Percentiles rank a stretch among this genome's conserved stretches.
These are phyloP conservation scores for Blastobotrys proliferans DNA, from an alignment of 1,139 yeast genomes.

Conservation along the genomic window DNA sequence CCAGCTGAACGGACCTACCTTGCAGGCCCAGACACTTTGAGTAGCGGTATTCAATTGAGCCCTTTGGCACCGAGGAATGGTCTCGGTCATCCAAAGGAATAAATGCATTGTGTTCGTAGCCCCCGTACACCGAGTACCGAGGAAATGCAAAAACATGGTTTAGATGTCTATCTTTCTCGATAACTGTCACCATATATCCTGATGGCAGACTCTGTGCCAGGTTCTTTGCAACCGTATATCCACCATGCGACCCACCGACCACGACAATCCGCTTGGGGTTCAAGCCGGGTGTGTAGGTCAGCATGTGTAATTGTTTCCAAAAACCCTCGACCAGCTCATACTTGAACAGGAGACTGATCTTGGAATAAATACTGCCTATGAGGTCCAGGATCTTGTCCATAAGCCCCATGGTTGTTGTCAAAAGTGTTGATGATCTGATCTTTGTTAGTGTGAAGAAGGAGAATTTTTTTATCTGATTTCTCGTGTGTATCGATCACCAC, in stretches of 20 bases:
- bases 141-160: slow-evolving; percentile 22
- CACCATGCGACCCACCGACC: slow-evolving; percentile 22
- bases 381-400: too few species aligned
- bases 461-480: too few species aligned
- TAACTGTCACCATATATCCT: slow-evolving; percentile 16
- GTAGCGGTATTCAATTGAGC: slow-evolving; percentile 7
- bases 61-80: slow-evolving; percentile 12
- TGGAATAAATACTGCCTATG: too few species aligned
- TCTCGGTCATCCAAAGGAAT: slow-evolving; percentile 16
- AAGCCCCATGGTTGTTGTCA: too few species aligned
- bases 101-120: slow-evolving; percentile 19
- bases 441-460: too few species aligned
- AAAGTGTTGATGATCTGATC: too few species aligned
- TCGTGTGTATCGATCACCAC: too few species aligned
- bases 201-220: slow-evolving; percentile 17
- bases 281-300: slow-evolving; percentile 16
- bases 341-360: too few species aligned
- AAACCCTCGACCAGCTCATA: slow-evolving; percentile 4
- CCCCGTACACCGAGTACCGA: slow-evolving; percentile 19
- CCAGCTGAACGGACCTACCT: slow-evolving; percentile 4
- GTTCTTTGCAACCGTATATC: slow-evolving; percentile 17
- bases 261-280: slow-evolving; percentile 18
- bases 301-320: slow-evolving; percentile 7
- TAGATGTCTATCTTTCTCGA: slow-evolving; percentile 17
- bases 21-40: slow-evolving; percentile 8